Base-by-base conservation (phyloP, 805 yeast species). In the Kodamaea sagamina region DNA sequence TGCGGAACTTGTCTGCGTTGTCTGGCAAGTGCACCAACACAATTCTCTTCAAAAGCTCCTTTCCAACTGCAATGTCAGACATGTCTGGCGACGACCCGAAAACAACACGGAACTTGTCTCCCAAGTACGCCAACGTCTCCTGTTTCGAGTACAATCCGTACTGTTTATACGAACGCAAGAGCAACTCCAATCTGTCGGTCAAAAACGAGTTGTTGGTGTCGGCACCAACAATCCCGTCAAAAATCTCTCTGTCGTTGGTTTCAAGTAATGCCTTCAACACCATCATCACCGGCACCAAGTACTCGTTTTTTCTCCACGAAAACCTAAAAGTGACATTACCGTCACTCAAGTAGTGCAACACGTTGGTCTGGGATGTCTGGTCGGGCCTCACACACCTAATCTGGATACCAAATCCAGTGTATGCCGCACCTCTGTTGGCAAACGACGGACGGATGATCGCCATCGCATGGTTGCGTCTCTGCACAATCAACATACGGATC, bases 381-480 rank as follows among this genome's bases (percentile, higher is more conserved):
- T 93, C 99, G 3, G 96, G 95, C 62, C 99, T 81, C 2, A 89
- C 97, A 48, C 85, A 81, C 70, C 99, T 81, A 48, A 93, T 85
- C 71, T 90, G 97, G 48, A 93, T 81, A 82, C 99, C 99, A 54
- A 68, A 93, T 47, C 82, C 81, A 31, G 96, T 74, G 68, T 93
- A 93, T 6, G 88, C 68, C 5, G 92, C 85, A 58, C 99, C 99
- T 77, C 99, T 84, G 70, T 89, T 89, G 39, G 84, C 84, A 60
- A 92, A 93, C 8, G 96, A 86, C 25, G 96, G 95, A 71, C 99
- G 88, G 47, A 89, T 84, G 57, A 93, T 81, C 9, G 98, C 98
- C 97, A 93, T 89, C 17, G 98, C 96, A 62, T 90, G 97, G 64
- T 93, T 93, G 67, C 99, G 80, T 65, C 98, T 84, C 70, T 92